These are phyloP conservation scores for Elaeis oleifera DNA, from an alignment of 202 grass and related monocot species.

Conservation along the genomic window DNA sequence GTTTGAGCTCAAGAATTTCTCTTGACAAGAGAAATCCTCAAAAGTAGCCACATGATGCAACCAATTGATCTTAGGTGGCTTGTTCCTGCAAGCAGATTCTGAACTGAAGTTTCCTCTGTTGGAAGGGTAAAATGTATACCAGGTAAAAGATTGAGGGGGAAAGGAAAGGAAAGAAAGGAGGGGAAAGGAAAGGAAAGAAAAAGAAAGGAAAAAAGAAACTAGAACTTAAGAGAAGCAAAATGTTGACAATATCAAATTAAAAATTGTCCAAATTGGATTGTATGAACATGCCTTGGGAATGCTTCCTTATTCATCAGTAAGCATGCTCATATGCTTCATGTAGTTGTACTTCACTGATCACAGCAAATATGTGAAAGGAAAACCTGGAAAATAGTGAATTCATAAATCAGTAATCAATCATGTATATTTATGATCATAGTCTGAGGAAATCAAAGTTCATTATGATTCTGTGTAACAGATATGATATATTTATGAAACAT, in stretches of 20 bases:
- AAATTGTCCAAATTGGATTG: not conserved
- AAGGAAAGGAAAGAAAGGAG: not conserved
- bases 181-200: not conserved
- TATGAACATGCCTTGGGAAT: constrained; percentile 2
- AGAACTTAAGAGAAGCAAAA: not conserved
- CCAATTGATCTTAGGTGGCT: constrained; percentile 58
- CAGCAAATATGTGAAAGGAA: not conserved
- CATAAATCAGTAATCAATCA: no score
- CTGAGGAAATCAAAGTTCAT: no score
- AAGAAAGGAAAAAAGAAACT: not conserved
- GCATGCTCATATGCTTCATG: not conserved
- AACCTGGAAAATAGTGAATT: no score
- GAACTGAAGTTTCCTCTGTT: not conserved
- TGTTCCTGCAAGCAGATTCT: constrained; percentile 28
- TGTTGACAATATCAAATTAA: no score
- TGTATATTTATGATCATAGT: no score
- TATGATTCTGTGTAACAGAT: no score
- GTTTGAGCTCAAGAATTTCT: constrained; percentile 51
- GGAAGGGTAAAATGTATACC: not conserved
- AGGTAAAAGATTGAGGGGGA: not conserved
- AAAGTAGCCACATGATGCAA: constrained; percentile 41
- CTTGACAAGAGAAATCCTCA: constrained; percentile 35
- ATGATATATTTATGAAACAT: no score
- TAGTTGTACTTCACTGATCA: not conserved
- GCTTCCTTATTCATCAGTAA: constrained; percentile 6